phyloP scores from a whole-genome alignment of 2,329 filamentous ascomycete species.

The Cladophialophora yegresii region DNA sequence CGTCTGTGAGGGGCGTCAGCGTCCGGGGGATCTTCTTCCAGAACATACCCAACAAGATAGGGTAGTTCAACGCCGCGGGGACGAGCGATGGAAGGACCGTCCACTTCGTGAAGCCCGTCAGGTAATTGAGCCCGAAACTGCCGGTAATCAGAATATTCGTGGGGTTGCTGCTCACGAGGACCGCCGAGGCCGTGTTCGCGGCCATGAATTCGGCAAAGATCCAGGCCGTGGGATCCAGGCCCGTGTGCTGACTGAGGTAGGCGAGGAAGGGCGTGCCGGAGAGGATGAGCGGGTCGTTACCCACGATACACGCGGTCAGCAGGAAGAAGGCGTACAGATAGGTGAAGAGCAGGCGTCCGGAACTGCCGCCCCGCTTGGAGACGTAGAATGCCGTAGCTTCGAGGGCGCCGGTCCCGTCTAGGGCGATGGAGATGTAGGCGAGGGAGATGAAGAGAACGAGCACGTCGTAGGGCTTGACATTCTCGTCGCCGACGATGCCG shows the following conservation, averaged over 20 bases:
- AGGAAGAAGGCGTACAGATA: constrained; percentile 37
- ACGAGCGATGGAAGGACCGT: constrained; percentile 36
- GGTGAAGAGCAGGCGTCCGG: constrained; percentile 34
- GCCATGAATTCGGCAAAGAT: constrained; percentile 38
- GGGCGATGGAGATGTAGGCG: constrained; percentile 37
- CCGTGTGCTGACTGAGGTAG: constrained; percentile 35
- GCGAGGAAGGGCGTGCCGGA: constrained; percentile 37
- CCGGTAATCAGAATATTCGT: constrained; percentile 48
- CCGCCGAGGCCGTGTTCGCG: constrained; percentile 66
- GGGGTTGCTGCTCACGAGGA: constrained; percentile 75
- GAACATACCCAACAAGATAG: constrained; percentile 35
- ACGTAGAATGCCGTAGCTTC: constrained; percentile 36
- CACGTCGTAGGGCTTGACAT: constrained; percentile 37
- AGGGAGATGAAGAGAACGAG: constrained; percentile 37
- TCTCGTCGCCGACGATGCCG: constrained; percentile 35
- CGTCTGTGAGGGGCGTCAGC: constrained; percentile 31
- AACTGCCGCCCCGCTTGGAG: constrained; percentile 35
- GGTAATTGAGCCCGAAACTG: constrained; percentile 35
- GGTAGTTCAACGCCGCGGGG: constrained; percentile 34
- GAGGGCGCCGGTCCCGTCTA: constrained; percentile 36
- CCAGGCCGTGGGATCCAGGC: constrained; percentile 34
- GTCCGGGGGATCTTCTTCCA: constrained; percentile 35
- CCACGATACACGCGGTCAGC: constrained; percentile 34
- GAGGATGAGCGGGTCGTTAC: constrained; percentile 36
- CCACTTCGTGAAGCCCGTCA: constrained; percentile 37